Base-by-base conservation (phyloP, 1,139 yeast genomes). In the Yamadazyma oceani region DNA sequence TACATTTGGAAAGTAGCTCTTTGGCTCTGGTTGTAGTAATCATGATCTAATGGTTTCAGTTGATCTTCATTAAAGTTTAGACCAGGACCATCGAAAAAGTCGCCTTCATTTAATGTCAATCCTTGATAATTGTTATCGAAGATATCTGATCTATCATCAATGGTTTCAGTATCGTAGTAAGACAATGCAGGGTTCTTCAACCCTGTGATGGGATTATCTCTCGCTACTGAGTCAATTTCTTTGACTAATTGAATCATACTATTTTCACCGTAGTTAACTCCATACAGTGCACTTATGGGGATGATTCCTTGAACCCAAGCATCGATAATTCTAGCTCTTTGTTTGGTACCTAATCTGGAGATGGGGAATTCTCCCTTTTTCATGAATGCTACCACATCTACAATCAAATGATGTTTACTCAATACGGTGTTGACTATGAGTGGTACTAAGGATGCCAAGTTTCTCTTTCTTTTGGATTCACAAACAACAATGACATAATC, bases 311-410 rank as follows among this genome's bases (percentile, higher is more conserved):
- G 75, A 2, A 69, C 75, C 76, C 76, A 71, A 1, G 76, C 77
- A 51, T 71, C 76, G 7, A 89, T 69, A 17, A 88, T 75, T 43
- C 78, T 72, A 1, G 84, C 83, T 36, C 97, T 71, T 61, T 88
- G 95, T 55, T 80, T 82, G 39, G 81, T 81, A 12, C 90, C 89
- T 37, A 83, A 64, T 48, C 88, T 66, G 19, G 92, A 85, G 32
- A 75, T 69, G 1, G 89, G 90, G 46, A 83, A 77, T 32, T 72
- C 78, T 0, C 81, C 84, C 36, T 69, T 70, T 39, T 76, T 78
- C 38, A 86, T 80, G 59, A 90, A 92, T 0, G 90, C 86, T 35
- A 94, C 85, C 33, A 89, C 75, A 58, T 92, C 97, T 31, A 89
- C 70, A n/a, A 88, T 77, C 41, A 92, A 64, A 49, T 89, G 95